Evolutionary conservation across 164 flowering plant genomes (phyloP).

Genomic region (Vitis rupestris): DNA sequence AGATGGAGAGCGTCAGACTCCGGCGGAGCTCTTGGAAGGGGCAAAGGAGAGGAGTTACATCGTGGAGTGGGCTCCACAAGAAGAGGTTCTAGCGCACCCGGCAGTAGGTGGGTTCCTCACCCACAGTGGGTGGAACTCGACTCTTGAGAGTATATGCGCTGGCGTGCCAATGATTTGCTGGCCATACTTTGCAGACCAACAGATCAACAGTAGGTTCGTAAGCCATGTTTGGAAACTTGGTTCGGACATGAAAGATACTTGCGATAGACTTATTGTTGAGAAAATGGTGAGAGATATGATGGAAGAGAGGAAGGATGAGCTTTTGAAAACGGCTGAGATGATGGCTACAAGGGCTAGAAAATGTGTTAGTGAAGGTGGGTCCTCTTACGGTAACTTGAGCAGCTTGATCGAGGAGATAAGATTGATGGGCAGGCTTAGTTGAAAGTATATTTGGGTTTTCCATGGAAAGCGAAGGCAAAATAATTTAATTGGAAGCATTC

Average conservation of each 20-base stretch:
- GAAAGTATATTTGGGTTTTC: neutral
- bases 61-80: conserved; percentile 47
- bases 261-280: conserved; percentile 25
- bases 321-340: conserved; percentile 4
- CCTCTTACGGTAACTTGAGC: conserved; percentile 23
- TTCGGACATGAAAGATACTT: conserved; percentile 35
- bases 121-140: conserved; percentile 53
- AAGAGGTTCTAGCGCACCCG: conserved; percentile 37
- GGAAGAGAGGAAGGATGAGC: conserved; percentile 26
- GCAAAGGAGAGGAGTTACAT: conserved; percentile 27
- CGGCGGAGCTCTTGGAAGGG: conserved; percentile 27
- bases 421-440: neutral
- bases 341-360: conserved; percentile 19
- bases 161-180: conserved; percentile 48
- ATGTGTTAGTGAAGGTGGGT: conserved; percentile 27
- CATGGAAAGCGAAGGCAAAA: no score
- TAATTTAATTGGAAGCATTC: no score
- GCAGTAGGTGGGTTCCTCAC: conserved; percentile 49
- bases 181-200: conserved; percentile 45
- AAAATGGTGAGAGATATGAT: conserved; percentile 30
- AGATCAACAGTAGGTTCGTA: conserved; percentile 36
- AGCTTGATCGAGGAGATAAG: conserved; percentile 23
- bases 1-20: conserved; percentile 9
- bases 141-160: conserved; percentile 34
- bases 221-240: conserved; percentile 41